Base-by-base conservation (phyloP, 1,284 basidiomycete genomes). In the Ganoderma boninense region DNA sequence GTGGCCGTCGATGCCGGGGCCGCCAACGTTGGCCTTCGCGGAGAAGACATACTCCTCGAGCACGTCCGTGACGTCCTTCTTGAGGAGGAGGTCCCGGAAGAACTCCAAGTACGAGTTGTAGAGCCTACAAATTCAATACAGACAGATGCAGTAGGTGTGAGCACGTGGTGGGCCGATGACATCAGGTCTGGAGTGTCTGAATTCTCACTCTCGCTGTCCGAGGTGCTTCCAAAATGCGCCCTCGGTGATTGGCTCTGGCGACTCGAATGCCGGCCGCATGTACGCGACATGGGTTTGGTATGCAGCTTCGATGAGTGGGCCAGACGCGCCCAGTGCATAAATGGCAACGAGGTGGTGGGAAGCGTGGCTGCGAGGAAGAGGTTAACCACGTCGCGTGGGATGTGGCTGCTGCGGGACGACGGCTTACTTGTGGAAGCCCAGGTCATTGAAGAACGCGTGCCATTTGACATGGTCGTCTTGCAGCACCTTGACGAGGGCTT, bases 361-460 rank as follows among this genome's bases (percentile, higher is more conserved):
- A 32, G 83, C 80, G 79, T 89, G 87, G 71, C 87, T 89, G 44
- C 26, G 26, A 40, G 23, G 23, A 23, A 26, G 23, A 54, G 23
- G 64, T 57, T 14, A 57, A 42, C 42, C 38, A 43, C 40, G n/a
- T 35, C 14, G 11, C 13, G 40, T 40, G 40, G 38, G 63, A 54
- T 13, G n/a, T 11, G n/a, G n/a, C 44, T 6, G 14, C 13, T n/a
- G 18, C 44, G 20, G 3, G 7, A 57, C 10, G 32, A 49, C 23
- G 23, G 70, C 79, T 60, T 69, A 84, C 83, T 91, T 92, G 80
- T 92, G 90, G 75, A 88, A 91, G 0, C 84, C 82, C 68, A 77
- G 81, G 42, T 89, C 84, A 69, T 91, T 90, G 80, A 90, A 90
- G 77, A 89, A 92, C 35, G 86, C 83, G 74, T 92, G 89, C 83